These are phyloP conservation scores for Madurella fahalii DNA, from an alignment of 2,329 filamentous ascomycete genomes.

Conservation along the genomic window DNA sequence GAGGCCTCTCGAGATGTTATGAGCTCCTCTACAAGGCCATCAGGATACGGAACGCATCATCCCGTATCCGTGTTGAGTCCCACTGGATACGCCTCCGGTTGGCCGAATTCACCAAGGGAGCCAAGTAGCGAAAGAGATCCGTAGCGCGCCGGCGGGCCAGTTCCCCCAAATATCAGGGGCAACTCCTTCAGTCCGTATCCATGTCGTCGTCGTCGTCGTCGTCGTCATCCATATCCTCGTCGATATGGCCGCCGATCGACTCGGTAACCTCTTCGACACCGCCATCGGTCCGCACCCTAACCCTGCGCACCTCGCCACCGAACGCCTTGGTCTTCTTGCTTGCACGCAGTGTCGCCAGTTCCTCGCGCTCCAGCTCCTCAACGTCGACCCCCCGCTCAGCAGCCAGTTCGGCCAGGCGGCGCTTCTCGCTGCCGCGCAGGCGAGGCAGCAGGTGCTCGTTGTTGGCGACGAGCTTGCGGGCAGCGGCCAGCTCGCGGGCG, in stretches of 20 bases:
- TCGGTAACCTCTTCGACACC: constrained; percentile 39
- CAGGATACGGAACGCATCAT: too few species aligned
- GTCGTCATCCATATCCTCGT: constrained; percentile 31
- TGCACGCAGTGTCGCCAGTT: constrained; percentile 24
- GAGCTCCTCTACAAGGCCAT: background rate
- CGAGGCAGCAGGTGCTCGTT: constrained; percentile 88
- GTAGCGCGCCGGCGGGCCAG: background rate
- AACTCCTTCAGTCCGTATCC: constrained; percentile 38
- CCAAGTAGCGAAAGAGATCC: background rate
- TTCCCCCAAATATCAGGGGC: background rate
- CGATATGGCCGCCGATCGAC: constrained; percentile 23
- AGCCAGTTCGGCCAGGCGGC: constrained; percentile 55
- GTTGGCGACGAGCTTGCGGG: constrained; percentile 84
- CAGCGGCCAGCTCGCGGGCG: constrained; percentile 71
- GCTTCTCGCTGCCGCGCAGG: constrained; percentile 62
- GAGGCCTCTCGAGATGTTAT: background rate
- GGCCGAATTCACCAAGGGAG: background rate
- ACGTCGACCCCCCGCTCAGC: constrained; percentile 43
- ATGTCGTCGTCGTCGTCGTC: constrained; percentile 38
- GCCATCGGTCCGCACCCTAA: constrained; percentile 37
- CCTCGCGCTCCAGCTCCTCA: constrained; percentile 36
- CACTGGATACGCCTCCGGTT: too few species aligned
- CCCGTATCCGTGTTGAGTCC: too few species aligned
- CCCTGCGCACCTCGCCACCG: constrained; percentile 38
- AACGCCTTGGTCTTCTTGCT: constrained; percentile 34